Evolutionary conservation across 2,329 filamentous ascomycete species (phyloP), one percentile per base, ranked within the genome.

Genomic region (Coniochaeta prunicola): DNA sequence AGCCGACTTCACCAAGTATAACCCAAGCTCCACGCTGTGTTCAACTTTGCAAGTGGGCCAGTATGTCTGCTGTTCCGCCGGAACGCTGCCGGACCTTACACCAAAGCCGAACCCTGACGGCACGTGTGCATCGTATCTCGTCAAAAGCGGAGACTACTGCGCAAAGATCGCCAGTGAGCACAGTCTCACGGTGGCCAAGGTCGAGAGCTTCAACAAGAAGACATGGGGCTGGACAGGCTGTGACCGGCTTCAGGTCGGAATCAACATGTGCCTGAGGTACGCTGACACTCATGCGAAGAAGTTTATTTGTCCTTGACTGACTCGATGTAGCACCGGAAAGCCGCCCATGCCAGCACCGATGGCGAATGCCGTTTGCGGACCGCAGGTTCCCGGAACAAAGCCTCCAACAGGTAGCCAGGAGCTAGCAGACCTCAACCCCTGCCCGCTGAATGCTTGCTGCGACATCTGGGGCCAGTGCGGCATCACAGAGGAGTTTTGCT

Each of bases 1-100:
- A 6, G 17, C 17, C 15, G 59, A 66, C 34, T 70, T 71, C 38
- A 66, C 60, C 0, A 64, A 64, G 54, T 68, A 67, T 57, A 69
- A 73, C 60, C 59, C 64, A 5, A 38, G 17, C 30, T 21, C 58
- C 0, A 58, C 59, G 21, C 64, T 74, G 1, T 77, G 74, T 57
- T 63, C 66, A 2, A 68, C 61, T 0, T 66, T 80, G 0, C 57
- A 58, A 4, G 63, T 66, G 0, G 68, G 67, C 24, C 68, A 75
- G 62, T 66, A 64, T 38, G 70, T 75, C 0, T 77, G 74, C 64
- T 77, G 74, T 59, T 69, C 68, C 6, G 33, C 64, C 1, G 75
- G 75, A 2, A 65, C 62, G 0, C 64, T 74, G 0, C 74, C 74
- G 0, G 68, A 73, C 56, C 58, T 68, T 30, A 62, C 58, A 1